Base-by-base conservation (phyloP, 495 filamentous ascomycete species). In the Lophiostoma macrostomum region DNA sequence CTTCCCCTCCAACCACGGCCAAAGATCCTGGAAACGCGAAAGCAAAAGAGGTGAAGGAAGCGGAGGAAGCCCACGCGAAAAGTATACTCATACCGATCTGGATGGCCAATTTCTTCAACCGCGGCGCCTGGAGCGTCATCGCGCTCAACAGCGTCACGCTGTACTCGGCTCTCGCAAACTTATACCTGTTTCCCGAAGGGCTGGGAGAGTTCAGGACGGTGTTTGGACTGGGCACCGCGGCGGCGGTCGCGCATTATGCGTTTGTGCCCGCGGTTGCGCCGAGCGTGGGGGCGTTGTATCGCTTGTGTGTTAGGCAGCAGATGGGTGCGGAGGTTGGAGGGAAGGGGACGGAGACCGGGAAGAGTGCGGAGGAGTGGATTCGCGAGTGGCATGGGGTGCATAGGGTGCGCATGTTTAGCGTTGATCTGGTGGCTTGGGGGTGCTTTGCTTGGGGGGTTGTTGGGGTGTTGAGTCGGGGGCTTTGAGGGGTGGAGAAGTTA, bases 91-190 rank as follows among this genome's bases (percentile, higher is more conserved):
- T 51, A 12, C 47, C 47, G 18, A 4, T 14, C 16, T 51, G 31
- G 47, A 40, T 51, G 24, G 25, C 20, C 14, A 40, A 38, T 6
- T 51, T 38, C 34, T 51, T 51, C 36, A 39, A 51, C 24, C 18
- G 18, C 11, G 47, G 22, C 35, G n/a, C 41, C 5, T 28, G 18
- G 34, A 40, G 34, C 35, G 47, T 51, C 24, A 22, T 51, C 5
- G 35, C 10, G 1, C 28, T 51, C 7, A 51, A 51, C 16, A 41
- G 13, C 12, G 18, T 51, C 16, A 51, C 47, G 2, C 39, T 36
- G 12, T 30, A 12, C 24, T 29, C 47, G 13, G 35, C 47, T 34
- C 22, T 41, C 4, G 47, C 47, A 10, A 51, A 51, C 20, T 23
- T 51, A 19, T 51, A 23, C 25, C 16, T 51, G 12, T 40, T 51